Conservation (phyloP, 768 basidiomycete species). For the Kwoniella newhampshirensis region DNA sequence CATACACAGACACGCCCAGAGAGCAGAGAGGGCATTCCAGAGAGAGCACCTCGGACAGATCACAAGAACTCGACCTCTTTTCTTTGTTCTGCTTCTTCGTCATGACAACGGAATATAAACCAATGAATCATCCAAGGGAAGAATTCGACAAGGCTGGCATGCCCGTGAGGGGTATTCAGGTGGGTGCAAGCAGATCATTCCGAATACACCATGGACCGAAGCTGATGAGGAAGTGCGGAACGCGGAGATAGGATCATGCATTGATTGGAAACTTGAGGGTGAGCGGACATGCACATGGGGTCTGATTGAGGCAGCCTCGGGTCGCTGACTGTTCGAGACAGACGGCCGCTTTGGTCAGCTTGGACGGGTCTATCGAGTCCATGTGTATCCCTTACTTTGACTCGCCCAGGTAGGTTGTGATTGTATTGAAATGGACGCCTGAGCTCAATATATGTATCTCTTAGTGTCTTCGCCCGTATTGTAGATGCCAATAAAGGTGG, state of each 20-base stretch:
- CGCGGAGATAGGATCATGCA: conserved; percentile 44
- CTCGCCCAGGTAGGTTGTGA: conserved; percentile 64
- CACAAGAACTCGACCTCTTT: no score
- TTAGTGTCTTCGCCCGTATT: conserved; percentile 69
- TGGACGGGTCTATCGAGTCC: conserved; percentile 66
- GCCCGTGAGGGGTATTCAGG: conserved; percentile 47
- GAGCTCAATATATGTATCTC: background rate
- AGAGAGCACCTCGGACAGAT: no score
- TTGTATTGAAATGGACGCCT: no score
- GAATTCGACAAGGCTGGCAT: conserved; percentile 24
- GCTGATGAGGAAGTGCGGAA: no score
- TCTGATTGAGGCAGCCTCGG: background rate
- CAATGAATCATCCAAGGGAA: conserved; percentile 19
- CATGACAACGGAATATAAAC: conserved; percentile 2
- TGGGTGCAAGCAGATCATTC: no score
- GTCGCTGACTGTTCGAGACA: conserved; percentile 1
- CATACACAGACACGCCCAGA: no score
- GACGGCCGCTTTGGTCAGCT: conserved; percentile 50
- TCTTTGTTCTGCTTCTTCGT: no score
- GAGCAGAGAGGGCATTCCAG: no score
- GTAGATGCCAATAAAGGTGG: conserved; percentile 64
- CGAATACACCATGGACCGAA: no score
- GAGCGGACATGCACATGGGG: background rate
- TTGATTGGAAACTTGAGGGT: conserved; percentile 52
- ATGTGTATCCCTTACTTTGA: conserved; percentile 93